Conservation (phyloP, 192 early-diverging fungal species). For the Backusella westeae region DNA sequence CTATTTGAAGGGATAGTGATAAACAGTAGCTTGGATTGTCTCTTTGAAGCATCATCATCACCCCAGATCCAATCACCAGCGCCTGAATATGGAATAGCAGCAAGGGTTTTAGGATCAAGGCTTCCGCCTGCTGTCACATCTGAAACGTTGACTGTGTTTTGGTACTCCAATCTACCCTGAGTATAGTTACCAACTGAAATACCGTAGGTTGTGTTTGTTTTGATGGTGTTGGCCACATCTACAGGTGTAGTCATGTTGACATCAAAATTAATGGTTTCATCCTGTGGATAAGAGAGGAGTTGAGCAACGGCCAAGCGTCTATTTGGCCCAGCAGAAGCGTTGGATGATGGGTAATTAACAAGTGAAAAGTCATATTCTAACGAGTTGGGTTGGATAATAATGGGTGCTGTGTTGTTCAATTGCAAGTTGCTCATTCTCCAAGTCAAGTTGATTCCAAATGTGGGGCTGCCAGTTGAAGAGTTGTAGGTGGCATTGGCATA, state of each 20-base stretch:
- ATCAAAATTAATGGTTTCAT: constrained; percentile 12
- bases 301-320: constrained; percentile 25
- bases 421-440: constrained; percentile 25
- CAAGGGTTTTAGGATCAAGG: background rate
- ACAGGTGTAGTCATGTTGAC: constrained; percentile 35
- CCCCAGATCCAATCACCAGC: constrained; percentile 21
- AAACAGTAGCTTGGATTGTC: constrained; percentile 5
- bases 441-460: constrained; percentile 17
- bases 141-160: constrained; percentile 18
- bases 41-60: background rate
- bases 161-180: constrained; percentile 37
- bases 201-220: constrained; percentile 33
- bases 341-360: constrained; percentile 2
- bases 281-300: constrained; percentile 6
- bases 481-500: constrained; percentile 19
- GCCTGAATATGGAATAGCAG: background rate
- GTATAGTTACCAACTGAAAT: constrained; percentile 32
- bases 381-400: constrained; percentile 31
- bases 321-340: background rate
- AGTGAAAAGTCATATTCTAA: constrained; percentile 31
- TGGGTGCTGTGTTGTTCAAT: constrained; percentile 28
- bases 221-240: constrained; percentile 23
- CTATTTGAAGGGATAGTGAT: constrained; percentile 13
- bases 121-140: constrained; percentile 3
- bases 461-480: background rate